A percentile compares a stretch with the other conserved stretches of the same genome.
phyloP scores from a whole-genome alignment of 148 eudicot species.

The Vaccinium vitisidaea region DNA sequence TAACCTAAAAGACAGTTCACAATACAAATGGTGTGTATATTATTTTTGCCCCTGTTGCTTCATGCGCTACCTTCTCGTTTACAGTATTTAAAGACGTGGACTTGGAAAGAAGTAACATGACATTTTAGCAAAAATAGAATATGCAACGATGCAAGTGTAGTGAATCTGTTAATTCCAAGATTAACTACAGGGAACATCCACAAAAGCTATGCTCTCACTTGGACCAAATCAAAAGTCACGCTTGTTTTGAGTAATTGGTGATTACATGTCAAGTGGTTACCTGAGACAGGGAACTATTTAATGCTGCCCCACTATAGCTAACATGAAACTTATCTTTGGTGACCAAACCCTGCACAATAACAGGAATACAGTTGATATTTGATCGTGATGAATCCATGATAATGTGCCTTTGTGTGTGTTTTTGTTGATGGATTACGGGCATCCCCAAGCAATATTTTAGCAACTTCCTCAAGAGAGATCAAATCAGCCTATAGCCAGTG shows the following conservation, averaged over 20 bases:
- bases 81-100: neutral
- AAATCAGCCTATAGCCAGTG: too few relatives aligned
- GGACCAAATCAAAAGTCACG: neutral
- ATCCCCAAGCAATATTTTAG: too few relatives aligned
- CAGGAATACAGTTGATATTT: neutral
- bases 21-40: neutral
- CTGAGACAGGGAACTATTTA: slow-evolving; percentile 77
- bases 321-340: slow-evolving; percentile 95
- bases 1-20: neutral
- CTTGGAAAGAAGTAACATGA: neutral
- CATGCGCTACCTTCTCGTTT: neutral
- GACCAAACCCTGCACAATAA: slow-evolving; percentile 66
- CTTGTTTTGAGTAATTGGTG: neutral
- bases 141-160: neutral
- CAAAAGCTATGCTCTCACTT: neutral
- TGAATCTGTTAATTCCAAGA: neutral
- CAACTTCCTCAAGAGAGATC: too few relatives aligned
- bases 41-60: neutral
- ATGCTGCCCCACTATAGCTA: slow-evolving; percentile 83
- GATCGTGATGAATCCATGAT: too few relatives aligned
- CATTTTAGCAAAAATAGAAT: neutral
- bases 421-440: too few relatives aligned
- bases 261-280: slow-evolving; percentile 27
- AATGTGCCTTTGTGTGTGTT: too few relatives aligned
- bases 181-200: neutral